Evolutionary conservation across 805 yeast genomes (phyloP).

Genomic region (Yarrowia osloensis): DNA sequence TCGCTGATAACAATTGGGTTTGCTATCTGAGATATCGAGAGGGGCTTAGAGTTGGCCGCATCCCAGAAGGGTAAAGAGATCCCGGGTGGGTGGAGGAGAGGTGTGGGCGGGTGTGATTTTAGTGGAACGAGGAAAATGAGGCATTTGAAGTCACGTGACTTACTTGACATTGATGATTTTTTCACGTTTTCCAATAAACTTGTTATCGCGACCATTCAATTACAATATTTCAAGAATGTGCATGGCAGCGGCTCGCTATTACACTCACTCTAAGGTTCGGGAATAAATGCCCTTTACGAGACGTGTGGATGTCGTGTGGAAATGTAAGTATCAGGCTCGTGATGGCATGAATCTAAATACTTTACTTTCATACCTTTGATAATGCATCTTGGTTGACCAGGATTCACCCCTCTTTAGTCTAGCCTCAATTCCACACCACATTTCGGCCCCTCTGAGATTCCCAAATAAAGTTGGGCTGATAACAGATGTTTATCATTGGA

Average conservation of each 20-base stretch:
- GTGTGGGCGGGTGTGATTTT: not conserved
- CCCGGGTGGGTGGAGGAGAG: not conserved
- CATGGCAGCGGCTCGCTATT: too few species aligned
- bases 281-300: not conserved
- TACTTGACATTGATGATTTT: not conserved
- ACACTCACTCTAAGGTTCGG: not conserved
- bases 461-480: not conserved
- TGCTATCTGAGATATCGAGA: not conserved
- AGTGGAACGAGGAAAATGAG: not conserved
- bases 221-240: too few species aligned
- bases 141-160: not conserved
- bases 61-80: constrained; percentile 6
- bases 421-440: not conserved
- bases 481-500: not conserved
- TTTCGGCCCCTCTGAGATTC: not conserved
- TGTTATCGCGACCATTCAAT: too few species aligned
- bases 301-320: not conserved
- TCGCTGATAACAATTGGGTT: not conserved
- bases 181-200: too few species aligned
- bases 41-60: constrained; percentile 14
- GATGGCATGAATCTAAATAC: too few species aligned
- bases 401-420: not conserved
- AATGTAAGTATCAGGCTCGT: too few species aligned
- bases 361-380: too few species aligned
- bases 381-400: too few species aligned